Conservation (phyloP, 192 early-diverging fungal species). For the Coemansia sp. region DNA sequence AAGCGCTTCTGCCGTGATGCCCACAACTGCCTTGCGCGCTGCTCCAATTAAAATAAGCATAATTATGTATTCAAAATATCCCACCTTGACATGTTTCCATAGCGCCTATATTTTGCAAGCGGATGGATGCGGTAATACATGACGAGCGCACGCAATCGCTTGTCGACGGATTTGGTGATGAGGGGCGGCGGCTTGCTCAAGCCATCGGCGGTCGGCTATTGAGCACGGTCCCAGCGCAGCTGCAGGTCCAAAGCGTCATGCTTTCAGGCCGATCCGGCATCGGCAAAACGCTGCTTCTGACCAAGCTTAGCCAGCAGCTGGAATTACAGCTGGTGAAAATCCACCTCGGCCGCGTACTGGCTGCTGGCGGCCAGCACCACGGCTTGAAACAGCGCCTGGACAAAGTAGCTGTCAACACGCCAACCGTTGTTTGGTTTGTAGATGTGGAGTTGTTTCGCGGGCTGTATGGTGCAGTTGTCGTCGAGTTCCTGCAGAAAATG, state of each 20-base stretch:
- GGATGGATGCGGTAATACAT: too few relatives aligned
- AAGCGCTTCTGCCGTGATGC: too few relatives aligned
- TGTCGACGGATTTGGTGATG: slow-evolving; percentile 38
- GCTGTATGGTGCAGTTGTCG: slow-evolving; percentile 22
- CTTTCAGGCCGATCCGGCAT: slow-evolving; percentile 45
- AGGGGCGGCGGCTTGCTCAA: slow-evolving; percentile 27
- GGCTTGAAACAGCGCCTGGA: slow-evolving; percentile 14
- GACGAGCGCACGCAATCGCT: slow-evolving; percentile 3
- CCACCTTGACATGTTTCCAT: too few relatives aligned
- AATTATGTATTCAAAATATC: too few relatives aligned
- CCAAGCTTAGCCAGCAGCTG: slow-evolving; percentile 11
- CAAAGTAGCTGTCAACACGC: not conserved
- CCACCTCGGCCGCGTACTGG: slow-evolving; percentile 26
- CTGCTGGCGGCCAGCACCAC: slow-evolving; percentile 28
- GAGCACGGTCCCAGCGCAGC: not conserved
- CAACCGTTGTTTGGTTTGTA: slow-evolving; percentile 28
- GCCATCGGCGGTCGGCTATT: slow-evolving; percentile 18
- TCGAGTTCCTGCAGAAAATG: slow-evolving; percentile 9
- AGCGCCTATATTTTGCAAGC: too few relatives aligned
- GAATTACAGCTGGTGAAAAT: slow-evolving; percentile 10
- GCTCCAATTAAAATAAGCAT: too few relatives aligned
- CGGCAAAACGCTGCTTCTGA: slow-evolving; percentile 44
- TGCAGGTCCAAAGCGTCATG: slow-evolving; percentile 21
- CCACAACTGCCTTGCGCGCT: too few relatives aligned
- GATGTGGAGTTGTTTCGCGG: slow-evolving; percentile 40